Evolutionary conservation across 495 filamentous ascomycete species (phyloP).

Genomic region (Penicillium malachiteum): DNA sequence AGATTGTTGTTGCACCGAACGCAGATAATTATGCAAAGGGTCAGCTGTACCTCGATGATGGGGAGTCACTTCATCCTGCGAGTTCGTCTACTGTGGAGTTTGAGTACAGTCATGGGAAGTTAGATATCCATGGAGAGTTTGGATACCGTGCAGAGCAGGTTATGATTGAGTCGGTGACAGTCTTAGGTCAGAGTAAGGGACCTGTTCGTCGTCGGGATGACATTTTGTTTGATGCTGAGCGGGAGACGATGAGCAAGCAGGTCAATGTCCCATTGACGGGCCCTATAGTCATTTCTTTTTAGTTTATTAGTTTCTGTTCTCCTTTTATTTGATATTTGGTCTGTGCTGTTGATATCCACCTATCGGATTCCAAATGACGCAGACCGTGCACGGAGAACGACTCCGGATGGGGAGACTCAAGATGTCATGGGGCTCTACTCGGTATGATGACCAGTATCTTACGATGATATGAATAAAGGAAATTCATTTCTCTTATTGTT

Average conservation of each 20-base stretch:
- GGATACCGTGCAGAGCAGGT: slow-evolving; percentile 43
- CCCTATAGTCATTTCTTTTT: slow-evolving; percentile 8
- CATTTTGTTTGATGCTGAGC: slow-evolving; percentile 10
- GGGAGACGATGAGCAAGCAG: slow-evolving; percentile 24
- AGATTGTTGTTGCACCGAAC: slow-evolving; percentile 66
- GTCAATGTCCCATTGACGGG: slow-evolving; percentile 25
- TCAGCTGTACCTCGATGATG: slow-evolving; percentile 61
- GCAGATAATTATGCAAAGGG: slow-evolving; percentile 47
- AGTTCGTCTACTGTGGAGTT: slow-evolving; percentile 52
- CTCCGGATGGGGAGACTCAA: too few species aligned
- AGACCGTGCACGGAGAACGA: too few species aligned
- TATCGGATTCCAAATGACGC: too few species aligned
- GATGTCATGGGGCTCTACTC: too few species aligned
- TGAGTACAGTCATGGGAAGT: slow-evolving; percentile 47
- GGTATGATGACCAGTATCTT: too few species aligned
- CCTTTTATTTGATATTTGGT: neutral
- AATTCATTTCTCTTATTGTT: too few species aligned
- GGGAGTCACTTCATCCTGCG: slow-evolving; percentile 53
- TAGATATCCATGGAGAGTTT: slow-evolving; percentile 54
- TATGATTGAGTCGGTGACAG: slow-evolving; percentile 46
- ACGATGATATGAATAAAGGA: too few species aligned
- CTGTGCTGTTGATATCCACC: neutral
- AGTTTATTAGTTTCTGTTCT: neutral
- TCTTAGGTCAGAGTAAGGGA: slow-evolving; percentile 46
- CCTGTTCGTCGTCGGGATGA: neutral